Conservation (phyloP, 1,284 basidiomycete species). For the Sporisorium scitamineum region DNA sequence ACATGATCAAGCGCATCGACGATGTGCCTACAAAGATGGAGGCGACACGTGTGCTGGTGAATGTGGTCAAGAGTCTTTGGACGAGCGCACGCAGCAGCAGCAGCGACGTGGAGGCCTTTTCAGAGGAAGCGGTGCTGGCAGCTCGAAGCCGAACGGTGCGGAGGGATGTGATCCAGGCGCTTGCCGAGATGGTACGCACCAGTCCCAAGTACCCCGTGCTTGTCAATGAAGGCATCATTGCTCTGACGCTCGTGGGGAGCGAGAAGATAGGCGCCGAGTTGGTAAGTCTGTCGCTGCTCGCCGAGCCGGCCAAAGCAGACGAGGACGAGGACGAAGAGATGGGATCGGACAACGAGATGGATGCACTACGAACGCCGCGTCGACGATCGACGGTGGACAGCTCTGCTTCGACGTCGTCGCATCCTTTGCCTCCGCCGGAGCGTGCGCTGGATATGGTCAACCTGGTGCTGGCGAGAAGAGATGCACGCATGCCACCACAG, state of each 20-base stretch:
- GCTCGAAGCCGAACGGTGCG: conserved; percentile 29
- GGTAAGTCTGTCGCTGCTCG: conserved; percentile 47
- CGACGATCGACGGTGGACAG: conserved; percentile 43
- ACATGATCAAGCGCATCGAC: conserved; percentile 82
- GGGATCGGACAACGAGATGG: conserved; percentile 15
- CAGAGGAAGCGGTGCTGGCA: conserved; percentile 3
- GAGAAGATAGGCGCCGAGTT: conserved; percentile 76
- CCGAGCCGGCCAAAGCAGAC: conserved; percentile 20
- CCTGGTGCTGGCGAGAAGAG: conserved; percentile 52
- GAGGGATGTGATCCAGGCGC: conserved; percentile 69
- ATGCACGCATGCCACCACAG: conserved; percentile 63
- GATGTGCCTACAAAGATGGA: conserved; percentile 86
- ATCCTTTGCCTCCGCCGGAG: conserved; percentile 40
- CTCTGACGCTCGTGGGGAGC: conserved; percentile 80
- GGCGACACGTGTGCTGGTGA: conserved; percentile 86
- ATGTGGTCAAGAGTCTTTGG: conserved; percentile 74
- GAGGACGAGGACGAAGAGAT: conserved; percentile 32
- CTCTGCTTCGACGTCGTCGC: conserved; percentile 36
- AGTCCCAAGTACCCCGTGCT: conserved; percentile 85
- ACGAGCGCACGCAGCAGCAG: conserved; percentile 18
- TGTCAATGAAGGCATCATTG: conserved; percentile 88
- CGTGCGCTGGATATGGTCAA: conserved; percentile 59
- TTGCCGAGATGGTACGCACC: conserved; percentile 80
- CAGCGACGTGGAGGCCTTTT: neutral
- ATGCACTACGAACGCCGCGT: conserved; percentile 13